phyloP scores from a whole-genome alignment of 2,329 filamentous ascomycete genomes.

The Fusarium transvaalense region DNA sequence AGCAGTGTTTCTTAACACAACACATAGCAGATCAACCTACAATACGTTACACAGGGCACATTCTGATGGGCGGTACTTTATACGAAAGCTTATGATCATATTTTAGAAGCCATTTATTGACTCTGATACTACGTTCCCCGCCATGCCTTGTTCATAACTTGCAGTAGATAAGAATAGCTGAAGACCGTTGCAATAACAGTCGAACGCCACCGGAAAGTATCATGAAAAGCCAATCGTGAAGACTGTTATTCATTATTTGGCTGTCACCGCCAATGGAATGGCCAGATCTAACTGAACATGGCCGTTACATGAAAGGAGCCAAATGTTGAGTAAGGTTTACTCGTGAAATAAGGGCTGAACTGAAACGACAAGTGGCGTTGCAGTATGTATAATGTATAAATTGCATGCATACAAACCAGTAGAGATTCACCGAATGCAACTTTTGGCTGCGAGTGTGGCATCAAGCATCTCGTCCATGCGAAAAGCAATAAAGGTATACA shows the following conservation, averaged over 20 bases:
- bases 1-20: neutral
- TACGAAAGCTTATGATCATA: neutral
- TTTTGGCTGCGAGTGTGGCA: neutral
- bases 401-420: neutral
- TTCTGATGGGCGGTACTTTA: neutral
- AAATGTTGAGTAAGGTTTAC: neutral
- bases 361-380: neutral
- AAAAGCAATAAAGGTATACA: neutral
- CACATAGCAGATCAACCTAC: neutral
- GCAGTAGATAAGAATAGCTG: neutral
- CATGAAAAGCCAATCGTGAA: neutral
- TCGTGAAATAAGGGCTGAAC: neutral
- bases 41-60: neutral
- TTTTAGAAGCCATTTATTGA: neutral
- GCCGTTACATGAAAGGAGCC: neutral
- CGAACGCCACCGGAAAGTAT: too few relatives aligned
- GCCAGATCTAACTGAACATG: neutral
- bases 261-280: neutral
- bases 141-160: neutral
- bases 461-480: neutral
- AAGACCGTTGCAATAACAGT: too few relatives aligned
- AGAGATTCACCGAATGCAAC: neutral
- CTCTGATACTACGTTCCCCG: neutral
- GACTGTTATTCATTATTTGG: neutral
- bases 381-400: neutral